Conservation (phyloP, 2,329 filamentous ascomycete genomes). For the Cordyceps cateniannulata region DNA sequence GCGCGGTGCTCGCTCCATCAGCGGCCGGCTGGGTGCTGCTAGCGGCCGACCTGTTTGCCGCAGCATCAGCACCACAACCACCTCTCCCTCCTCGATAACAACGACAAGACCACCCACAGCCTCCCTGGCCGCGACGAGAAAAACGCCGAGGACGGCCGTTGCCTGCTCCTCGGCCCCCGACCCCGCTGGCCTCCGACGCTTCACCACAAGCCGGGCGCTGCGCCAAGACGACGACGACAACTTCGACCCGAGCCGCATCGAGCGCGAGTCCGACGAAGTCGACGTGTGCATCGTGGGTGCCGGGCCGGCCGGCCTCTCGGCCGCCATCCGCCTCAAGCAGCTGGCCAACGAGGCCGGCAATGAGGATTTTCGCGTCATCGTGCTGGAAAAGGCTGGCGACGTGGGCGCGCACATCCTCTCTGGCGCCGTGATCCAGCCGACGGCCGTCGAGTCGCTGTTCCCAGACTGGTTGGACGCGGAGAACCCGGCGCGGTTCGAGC, state of each 20-base stretch:
- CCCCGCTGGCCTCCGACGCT: conserved; percentile 23
- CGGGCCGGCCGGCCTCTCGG: conserved; percentile 87
- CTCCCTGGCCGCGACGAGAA: neutral
- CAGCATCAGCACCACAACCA: conserved; percentile 11
- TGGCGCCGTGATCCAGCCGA: conserved; percentile 89
- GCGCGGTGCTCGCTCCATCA: conserved; percentile 29
- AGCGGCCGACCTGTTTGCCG: conserved; percentile 18
- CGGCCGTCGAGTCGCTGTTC: conserved; percentile 79
- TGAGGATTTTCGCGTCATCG: conserved; percentile 86
- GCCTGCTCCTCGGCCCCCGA: neutral
- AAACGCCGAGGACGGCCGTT: neutral
- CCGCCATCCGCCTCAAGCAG: conserved; percentile 92
- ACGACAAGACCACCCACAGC: conserved; percentile 10
- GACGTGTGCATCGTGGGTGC: conserved; percentile 96
- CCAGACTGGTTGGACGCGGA: conserved; percentile 89
- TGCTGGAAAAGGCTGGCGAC: conserved; percentile 93
- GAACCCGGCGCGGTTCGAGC: conserved; percentile 81
- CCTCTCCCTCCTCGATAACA: neutral
- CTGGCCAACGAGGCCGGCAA: conserved; percentile 91
- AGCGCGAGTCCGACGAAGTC: conserved; percentile 87
- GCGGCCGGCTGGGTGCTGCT: conserved; percentile 23
- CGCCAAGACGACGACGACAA: conserved; percentile 37
- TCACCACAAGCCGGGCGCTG: conserved; percentile 28
- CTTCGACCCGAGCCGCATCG: conserved; percentile 62
- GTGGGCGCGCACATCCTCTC: conserved; percentile 92